phyloP scores from a whole-genome alignment of 768 basidiomycete species.

The Tylopilus rubrobrunneus region DNA sequence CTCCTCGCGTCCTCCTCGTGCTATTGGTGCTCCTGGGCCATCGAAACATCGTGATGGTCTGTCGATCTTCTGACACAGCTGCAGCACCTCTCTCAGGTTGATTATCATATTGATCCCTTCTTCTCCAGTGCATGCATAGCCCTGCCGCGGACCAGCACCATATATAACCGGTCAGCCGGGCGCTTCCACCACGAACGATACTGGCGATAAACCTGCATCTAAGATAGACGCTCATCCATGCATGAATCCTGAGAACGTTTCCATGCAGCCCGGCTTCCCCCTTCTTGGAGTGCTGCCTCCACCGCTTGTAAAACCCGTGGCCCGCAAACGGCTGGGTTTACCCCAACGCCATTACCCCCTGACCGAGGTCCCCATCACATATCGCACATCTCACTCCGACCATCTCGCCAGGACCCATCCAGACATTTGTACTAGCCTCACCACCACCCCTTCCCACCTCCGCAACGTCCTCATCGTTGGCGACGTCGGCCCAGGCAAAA shows the following conservation, averaged over 20 bases:
- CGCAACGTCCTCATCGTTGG: slow-evolving; percentile 28
- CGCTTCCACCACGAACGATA: neutral
- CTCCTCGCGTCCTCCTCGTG: slow-evolving; percentile 7
- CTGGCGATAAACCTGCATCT: neutral
- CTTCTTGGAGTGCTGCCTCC: neutral
- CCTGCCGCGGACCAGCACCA: neutral
- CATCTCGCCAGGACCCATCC: neutral
- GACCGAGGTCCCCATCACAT: neutral
- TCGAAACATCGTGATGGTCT: neutral
- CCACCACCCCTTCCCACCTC: slow-evolving; percentile 1
- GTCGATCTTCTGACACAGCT: neutral
- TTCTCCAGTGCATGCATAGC: neutral
- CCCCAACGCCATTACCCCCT: neutral
- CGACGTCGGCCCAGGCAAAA: slow-evolving; percentile 34
- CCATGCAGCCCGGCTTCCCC: slow-evolving; percentile 1
- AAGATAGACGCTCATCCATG: slow-evolving; percentile 10
- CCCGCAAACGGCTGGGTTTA: neutral
- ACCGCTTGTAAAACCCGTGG: slow-evolving; percentile 11
- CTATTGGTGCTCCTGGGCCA: too few relatives aligned
- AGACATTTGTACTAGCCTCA: slow-evolving; percentile 13
- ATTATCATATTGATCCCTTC: neutral
- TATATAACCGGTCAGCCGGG: neutral
- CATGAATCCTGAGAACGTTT: slow-evolving; percentile 9
- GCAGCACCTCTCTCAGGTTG: neutral
- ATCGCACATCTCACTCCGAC: neutral